Evolutionary conservation across 352 stramenopile genomes (phyloP).

Genomic region (Globisporangium splendens): DNA sequence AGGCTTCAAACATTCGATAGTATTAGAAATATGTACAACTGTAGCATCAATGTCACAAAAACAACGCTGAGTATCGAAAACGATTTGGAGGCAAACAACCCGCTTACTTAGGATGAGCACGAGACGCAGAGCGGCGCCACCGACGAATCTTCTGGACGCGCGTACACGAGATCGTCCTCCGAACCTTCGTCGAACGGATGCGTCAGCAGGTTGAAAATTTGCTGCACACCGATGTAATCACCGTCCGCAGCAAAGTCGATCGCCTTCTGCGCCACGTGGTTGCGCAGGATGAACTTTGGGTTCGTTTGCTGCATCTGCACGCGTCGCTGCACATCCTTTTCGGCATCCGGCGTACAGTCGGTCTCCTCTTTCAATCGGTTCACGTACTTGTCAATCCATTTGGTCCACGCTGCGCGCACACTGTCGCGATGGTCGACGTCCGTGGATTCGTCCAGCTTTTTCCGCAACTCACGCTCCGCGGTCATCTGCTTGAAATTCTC

Average conservation of each 20-base stretch:
- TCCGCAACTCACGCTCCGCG: constrained; percentile 36
- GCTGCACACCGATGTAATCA: constrained; percentile 58
- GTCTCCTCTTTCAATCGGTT: constrained; percentile 40
- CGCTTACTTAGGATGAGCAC: constrained; percentile 67
- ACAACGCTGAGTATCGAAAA: neutral
- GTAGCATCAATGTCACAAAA: too few relatives aligned
- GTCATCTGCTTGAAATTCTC: constrained; percentile 54
- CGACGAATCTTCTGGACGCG: constrained; percentile 46
- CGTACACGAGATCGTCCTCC: constrained; percentile 38
- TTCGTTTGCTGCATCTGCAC: constrained; percentile 64
- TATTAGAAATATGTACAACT: too few relatives aligned
- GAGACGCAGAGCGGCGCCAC: constrained; percentile 66
- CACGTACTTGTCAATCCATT: constrained; percentile 60
- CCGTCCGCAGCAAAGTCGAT: constrained; percentile 78
- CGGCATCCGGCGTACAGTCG: constrained; percentile 26
- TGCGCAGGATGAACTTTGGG: constrained; percentile 83
- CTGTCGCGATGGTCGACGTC: constrained; percentile 40
- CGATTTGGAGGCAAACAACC: neutral
- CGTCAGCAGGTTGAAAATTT: constrained; percentile 69
- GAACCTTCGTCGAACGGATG: constrained; percentile 62
- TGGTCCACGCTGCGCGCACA: constrained; percentile 43
- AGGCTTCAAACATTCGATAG: too few relatives aligned
- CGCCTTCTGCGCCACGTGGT: constrained; percentile 86
- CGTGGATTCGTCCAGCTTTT: constrained; percentile 38
- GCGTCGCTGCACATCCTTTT: constrained; percentile 32